These are phyloP conservation scores for Blastobotrys peoriensis DNA, from an alignment of 805 yeast genomes.

Conservation along the genomic window DNA sequence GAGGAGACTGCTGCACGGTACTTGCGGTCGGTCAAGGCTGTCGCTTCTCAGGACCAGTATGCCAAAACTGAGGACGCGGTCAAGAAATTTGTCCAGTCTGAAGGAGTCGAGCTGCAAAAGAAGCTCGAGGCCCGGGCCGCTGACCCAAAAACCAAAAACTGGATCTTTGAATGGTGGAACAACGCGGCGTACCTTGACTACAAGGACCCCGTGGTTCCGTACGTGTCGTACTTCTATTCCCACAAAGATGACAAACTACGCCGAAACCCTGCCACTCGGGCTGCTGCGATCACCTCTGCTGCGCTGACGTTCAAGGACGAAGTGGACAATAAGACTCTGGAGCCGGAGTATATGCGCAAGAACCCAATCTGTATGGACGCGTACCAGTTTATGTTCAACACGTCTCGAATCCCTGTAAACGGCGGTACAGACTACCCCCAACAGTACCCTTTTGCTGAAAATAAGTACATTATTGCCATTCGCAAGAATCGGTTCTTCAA, in stretches of 20 bases:
- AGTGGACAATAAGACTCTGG: conserved; percentile 66
- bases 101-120: conserved; percentile 61
- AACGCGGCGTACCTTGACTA: conserved; percentile 85
- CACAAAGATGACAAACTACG: conserved; percentile 57
- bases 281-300: conserved; percentile 66
- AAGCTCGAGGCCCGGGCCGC: conserved; percentile 54
- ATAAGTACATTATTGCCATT: conserved; percentile 66
- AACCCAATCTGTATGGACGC: conserved; percentile 91
- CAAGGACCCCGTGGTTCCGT: conserved; percentile 92
- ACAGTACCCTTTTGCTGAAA: conserved; percentile 27
- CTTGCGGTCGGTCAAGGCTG: conserved; percentile 68
- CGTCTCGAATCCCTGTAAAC: conserved; percentile 50
- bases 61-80: conserved; percentile 51
- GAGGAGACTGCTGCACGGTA: conserved; percentile 64
- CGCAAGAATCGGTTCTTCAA: conserved; percentile 78
- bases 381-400: conserved; percentile 85
- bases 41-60: conserved; percentile 44
- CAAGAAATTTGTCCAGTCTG: conserved; percentile 53
- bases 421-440: conserved; percentile 48
- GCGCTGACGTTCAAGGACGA: conserved; percentile 60
- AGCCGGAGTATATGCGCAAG: conserved; percentile 70
- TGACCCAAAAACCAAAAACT: conserved; percentile 58
- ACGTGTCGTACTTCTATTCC: conserved; percentile 81
- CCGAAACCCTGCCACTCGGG: conserved; percentile 43
- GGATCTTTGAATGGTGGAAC: conserved; percentile 94